A percentile compares a stretch with the other conserved stretches of the same genome.
phyloP scores from a whole-genome alignment of 2,329 filamentous ascomycete species.

The Colletotrichum sp. region DNA sequence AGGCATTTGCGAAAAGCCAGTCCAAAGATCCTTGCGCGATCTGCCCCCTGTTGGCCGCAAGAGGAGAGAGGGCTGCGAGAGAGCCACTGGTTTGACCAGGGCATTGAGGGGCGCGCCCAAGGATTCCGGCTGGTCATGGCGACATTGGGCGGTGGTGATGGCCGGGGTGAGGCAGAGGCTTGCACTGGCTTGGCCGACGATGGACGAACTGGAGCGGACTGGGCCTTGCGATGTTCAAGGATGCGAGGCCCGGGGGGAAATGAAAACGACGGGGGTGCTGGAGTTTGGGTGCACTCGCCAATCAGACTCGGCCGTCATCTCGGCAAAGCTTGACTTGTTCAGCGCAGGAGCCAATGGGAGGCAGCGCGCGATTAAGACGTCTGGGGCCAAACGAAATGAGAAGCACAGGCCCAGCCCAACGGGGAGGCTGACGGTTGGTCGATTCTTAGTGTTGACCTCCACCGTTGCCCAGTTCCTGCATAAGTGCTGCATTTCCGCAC shows the following conservation, averaged over 20 bases:
- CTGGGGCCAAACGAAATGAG: slow-evolving; percentile 16
- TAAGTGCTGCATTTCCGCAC: slow-evolving; percentile 12
- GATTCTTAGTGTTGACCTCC: neutral
- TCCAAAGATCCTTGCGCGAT: slow-evolving; percentile 8
- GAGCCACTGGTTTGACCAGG: neutral
- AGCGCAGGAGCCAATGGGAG: slow-evolving; percentile 7
- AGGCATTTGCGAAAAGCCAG: neutral
- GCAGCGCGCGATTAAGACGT: slow-evolving; percentile 5
- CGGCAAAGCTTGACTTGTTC: slow-evolving; percentile 20
- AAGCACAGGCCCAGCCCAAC: neutral
- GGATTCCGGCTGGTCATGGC: slow-evolving; percentile 16
- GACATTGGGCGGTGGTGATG: slow-evolving; percentile 8
- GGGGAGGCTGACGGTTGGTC: neutral
- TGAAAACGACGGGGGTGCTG: neutral
- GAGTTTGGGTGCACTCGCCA: neutral
- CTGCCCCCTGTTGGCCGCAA: neutral
- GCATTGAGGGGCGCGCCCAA: slow-evolving; percentile 6
- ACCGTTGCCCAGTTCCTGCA: slow-evolving; percentile 9
- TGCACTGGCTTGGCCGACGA: neutral
- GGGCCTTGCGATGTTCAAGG: neutral
- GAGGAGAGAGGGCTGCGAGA: neutral
- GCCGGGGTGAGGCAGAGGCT: neutral
- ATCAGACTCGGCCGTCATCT: slow-evolving; percentile 18
- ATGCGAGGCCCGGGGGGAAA: slow-evolving; percentile 10
- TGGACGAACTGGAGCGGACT: neutral